Conservation (phyloP, 306 rosid species). For the Vigna nakashimae region DNA sequence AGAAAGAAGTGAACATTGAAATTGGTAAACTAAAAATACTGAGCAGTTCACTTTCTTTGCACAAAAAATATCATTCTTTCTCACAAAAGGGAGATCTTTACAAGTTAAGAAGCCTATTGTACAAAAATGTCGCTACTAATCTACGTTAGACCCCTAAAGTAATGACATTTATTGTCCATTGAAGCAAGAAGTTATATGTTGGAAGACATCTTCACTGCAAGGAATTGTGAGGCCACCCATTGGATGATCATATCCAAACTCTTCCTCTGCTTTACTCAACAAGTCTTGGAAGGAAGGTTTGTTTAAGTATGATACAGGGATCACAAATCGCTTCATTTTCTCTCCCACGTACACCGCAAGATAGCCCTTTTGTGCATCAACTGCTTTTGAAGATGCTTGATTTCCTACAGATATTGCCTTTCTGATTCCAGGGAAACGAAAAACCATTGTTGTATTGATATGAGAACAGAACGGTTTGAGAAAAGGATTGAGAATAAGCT, state of each 20-base stretch:
- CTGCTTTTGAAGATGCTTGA: neutral
- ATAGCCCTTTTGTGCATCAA: neutral
- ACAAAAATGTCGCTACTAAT: neutral
- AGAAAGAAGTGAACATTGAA: too few species aligned
- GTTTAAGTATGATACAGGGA: too few species aligned
- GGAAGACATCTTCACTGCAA: too few species aligned
- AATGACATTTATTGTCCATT: neutral
- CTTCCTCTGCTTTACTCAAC: too few species aligned
- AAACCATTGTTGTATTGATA: neutral
- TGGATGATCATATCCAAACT: too few species aligned
- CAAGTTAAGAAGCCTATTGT: neutral
- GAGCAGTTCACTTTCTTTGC: neutral
- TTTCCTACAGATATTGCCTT: neutral
- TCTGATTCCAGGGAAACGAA: neutral
- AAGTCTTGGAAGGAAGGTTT: too few species aligned
- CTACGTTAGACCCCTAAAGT: neutral
- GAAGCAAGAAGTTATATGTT: neutral
- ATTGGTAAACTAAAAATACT: too few species aligned
- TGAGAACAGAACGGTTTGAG: neutral
- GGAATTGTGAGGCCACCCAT: too few species aligned
- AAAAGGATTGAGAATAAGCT: neutral
- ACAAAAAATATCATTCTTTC: too few species aligned
- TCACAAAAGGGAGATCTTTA: neutral
- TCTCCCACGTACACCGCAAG: neutral
- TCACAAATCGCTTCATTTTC: neutral